Percentiles rank a stretch among this genome's conserved stretches.
phyloP scores from a whole-genome alignment of 495 filamentous ascomycete species.

The Penicillium crystallinum region DNA sequence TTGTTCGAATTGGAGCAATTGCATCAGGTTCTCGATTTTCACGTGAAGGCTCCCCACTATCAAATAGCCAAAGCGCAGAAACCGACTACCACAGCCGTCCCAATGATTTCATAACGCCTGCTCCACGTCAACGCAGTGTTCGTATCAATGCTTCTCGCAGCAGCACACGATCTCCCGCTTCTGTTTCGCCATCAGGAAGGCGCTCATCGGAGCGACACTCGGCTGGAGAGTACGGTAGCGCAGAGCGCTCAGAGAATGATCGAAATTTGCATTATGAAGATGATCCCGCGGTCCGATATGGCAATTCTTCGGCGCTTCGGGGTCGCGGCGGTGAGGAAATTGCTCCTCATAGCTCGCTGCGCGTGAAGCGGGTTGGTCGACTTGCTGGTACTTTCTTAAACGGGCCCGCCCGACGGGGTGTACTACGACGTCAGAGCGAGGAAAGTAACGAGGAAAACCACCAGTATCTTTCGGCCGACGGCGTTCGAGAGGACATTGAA shows the following conservation, averaged over 20 bases:
- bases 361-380: slow-evolving; percentile 68
- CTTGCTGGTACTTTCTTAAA: slow-evolving; percentile 67
- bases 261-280: slow-evolving; percentile 37
- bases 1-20: slow-evolving; percentile 56
- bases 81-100: slow-evolving; percentile 22
- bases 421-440: slow-evolving; percentile 65
- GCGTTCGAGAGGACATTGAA: slow-evolving; percentile 23
- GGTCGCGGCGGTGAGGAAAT: slow-evolving; percentile 48
- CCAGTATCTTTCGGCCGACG: slow-evolving; percentile 26
- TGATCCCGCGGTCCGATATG: slow-evolving; percentile 42
- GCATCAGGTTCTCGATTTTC: slow-evolving; percentile 30
- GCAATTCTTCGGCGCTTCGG: slow-evolving; percentile 47
- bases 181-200: slow-evolving; percentile 36
- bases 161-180: slow-evolving; percentile 33
- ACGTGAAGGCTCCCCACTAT: slow-evolving; percentile 32
- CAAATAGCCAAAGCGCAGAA: slow-evolving; percentile 30
- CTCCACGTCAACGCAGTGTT: slow-evolving; percentile 58
- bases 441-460: slow-evolving; percentile 51
- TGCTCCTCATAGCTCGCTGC: slow-evolving; percentile 61
- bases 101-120: slow-evolving; percentile 62
- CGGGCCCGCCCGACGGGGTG: slow-evolving; percentile 67
- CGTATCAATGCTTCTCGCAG: slow-evolving; percentile 48
- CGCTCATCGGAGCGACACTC: slow-evolving; percentile 34
- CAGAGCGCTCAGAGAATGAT: slow-evolving; percentile 42
- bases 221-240: slow-evolving; percentile 34